Base-by-base conservation (phyloP, 2,329 filamentous ascomycete genomes). In the Colletotrichum viniferum region DNA sequence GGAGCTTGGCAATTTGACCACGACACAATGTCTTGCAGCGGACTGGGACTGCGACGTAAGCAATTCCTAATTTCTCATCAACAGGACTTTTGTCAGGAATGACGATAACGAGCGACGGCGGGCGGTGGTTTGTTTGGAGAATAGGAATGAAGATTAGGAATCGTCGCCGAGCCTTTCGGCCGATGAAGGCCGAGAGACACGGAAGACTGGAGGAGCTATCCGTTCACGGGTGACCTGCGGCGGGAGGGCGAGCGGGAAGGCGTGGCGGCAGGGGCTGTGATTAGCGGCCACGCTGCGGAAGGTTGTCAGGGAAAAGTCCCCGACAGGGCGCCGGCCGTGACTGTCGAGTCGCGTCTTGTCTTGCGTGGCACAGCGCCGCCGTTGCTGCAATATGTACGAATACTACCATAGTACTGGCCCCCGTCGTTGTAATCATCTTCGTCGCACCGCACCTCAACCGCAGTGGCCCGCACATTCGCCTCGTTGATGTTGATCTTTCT, bases 161-260 rank as follows among this genome's bases (percentile, higher is more conserved):
- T 48, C 67, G 10, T 58, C 28, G 38, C 61, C 62, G 69, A 71
- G 69, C 26, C 28, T 32, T 60, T 56, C 72, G 69, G 72, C 62
- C 68, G 68, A 71, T 32, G 8, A n/a, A 24, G 21, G 68, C 36
- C 36, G 69, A 56, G 55, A 18, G 10, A 21, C n/a, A 18, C 36
- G 68, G 72, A 14, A 66, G 21, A 18, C 18, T 67, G 12, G 26
- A 21, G 30, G 16, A 28, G 26, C 26, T n/a, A 61, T 43, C 55
- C 38, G 62, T 21, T 18, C 30, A 36, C 62, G 69, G 52, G 38
- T 67, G 69, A 67, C 69, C 62, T 71, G 61, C 62, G 38, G 62
- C 72, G 72, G 72, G 38, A 67, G 24, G 26, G 67, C 36, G 52
- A 28, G 61, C 68, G 61, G 69, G 69, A 71, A 71, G 68, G 71